phyloP scores from a whole-genome alignment of 169 alveolate species.

The Cryptosporidium baileyi region DNA sequence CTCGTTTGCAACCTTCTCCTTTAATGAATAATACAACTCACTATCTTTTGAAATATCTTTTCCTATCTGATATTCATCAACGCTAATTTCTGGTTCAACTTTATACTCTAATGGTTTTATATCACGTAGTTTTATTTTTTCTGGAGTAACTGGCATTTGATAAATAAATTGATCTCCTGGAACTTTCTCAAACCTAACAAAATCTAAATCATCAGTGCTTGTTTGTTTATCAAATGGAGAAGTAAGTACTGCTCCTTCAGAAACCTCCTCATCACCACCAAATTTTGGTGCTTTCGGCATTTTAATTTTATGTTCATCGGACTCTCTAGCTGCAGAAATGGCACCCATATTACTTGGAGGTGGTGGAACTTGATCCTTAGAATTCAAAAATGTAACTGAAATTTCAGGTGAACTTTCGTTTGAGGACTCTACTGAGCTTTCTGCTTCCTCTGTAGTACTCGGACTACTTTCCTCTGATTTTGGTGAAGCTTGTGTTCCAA shows the following conservation, averaged over 20 bases:
- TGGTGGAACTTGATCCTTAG: neutral
- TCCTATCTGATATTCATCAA: conserved; percentile 47
- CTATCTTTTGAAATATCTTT: conserved; percentile 41
- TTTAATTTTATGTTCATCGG: neutral
- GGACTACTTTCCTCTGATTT: neutral
- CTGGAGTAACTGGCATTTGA: conserved; percentile 25
- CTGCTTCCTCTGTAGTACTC: conserved; percentile 38
- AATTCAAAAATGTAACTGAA: conserved; percentile 27
- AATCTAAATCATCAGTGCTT: conserved; percentile 25
- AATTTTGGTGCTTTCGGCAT: conserved; percentile 30
- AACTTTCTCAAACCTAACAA: conserved; percentile 19
- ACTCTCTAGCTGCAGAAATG: neutral
- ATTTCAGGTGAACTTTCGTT: conserved; percentile 29
- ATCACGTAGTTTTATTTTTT: conserved; percentile 13
- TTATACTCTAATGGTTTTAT: conserved; percentile 27
- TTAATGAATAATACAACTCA: conserved; percentile 16
- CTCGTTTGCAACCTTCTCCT: conserved; percentile 43
- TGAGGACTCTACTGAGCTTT: neutral
- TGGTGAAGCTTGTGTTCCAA: neutral
- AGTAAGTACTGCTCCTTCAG: conserved; percentile 36
- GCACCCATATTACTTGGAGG: neutral
- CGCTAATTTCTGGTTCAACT: conserved; percentile 64
- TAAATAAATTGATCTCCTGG: conserved; percentile 13
- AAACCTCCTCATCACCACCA: conserved; percentile 59
- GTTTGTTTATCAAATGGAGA: conserved; percentile 63